Evolutionary conservation across 495 filamentous ascomycete genomes (phyloP), one percentile per base, ranked within the genome.

Genomic region (Daldinia decipiens): DNA sequence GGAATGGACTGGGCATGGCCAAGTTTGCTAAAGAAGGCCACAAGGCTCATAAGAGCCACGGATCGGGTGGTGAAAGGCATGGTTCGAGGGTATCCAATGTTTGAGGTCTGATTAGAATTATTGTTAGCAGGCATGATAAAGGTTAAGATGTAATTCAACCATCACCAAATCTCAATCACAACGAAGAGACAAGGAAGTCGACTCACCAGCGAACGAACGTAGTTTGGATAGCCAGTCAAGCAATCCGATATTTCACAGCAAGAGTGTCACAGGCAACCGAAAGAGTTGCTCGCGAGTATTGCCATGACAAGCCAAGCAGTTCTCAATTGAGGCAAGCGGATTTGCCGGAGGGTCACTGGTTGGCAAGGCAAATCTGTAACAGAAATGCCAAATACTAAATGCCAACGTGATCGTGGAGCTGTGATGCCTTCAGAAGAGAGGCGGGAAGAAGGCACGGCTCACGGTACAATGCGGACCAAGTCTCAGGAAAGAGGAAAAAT

Each of bases 271-370:
- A 65, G 65, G 61, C 70, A 68, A 68, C 61, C 15, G 39, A 38
- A 34, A 58, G 32, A 68, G 61, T 52, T 68, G 65, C 51, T 73
- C 59, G 31, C 61, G 51, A 68, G n/a, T 58, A 68, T 65, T 65
- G 65, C 70, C 70, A 73, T 73, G 70, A 68, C 70, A 73, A 73
- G 56, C 40, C 50, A 59, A 59, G 47, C 60, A 59, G 65, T 51
- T 62, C 47, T 27, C 65, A 56, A 73, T 65, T 59, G 56, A 59
- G 52, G 24, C 21, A 52, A 43, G 52, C 17, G 27, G 39, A 12
- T 36, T 65, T 8, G 36, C 26, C n/a, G 13, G 24, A 68, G 31
- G 70, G 65, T 27, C 45, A 61, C 51, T 12, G 36, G 61, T 59
- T 56, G 56, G 9, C 47, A 52, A 60, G 62, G n/a, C 54, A 59